These are phyloP conservation scores for Ustilago curta DNA, from an alignment of 1,284 basidiomycete species.

Conservation along the genomic window DNA sequence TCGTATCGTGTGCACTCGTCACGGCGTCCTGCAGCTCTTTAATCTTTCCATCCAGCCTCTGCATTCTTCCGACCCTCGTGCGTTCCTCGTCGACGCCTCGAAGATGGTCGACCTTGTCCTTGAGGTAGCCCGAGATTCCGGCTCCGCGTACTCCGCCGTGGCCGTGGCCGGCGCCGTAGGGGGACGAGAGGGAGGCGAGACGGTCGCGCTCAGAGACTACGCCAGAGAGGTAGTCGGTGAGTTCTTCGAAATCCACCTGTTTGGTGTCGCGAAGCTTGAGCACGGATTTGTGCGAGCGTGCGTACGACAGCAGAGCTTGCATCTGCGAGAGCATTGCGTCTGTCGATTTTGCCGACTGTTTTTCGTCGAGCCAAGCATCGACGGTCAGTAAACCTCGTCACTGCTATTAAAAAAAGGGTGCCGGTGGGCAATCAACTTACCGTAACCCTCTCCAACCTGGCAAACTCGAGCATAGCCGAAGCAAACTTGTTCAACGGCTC, in stretches of 20 bases:
- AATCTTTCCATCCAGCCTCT: conserved; percentile 90
- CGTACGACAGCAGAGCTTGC: conserved; percentile 88
- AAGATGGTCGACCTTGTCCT: conserved; percentile 89
- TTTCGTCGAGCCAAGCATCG: background rate
- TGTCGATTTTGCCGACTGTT: conserved; percentile 57
- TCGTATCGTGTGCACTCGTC: conserved; percentile 91
- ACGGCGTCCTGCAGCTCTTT: conserved; percentile 98
- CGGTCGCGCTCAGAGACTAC: conserved; percentile 92
- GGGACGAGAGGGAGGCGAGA: conserved; percentile 71
- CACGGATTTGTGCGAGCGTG: conserved; percentile 87
- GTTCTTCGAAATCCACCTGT: conserved; percentile 97
- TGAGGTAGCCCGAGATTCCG: conserved; percentile 82
- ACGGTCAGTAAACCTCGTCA: background rate
- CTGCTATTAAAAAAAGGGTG: no score
- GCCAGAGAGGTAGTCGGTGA: conserved; percentile 91
- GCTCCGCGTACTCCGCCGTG: conserved; percentile 75
- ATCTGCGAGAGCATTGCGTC: conserved; percentile 84
- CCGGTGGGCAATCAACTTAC: conserved; percentile 36
- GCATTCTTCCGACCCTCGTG: conserved; percentile 90
- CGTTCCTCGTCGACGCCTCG: conserved; percentile 93
- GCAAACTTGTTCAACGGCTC: conserved; percentile 96
- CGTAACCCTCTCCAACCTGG: conserved; percentile 54
- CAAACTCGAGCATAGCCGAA: conserved; percentile 86
- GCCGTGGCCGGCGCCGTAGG: conserved; percentile 59
- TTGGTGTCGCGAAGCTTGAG: conserved; percentile 96